Base-by-base conservation (phyloP, 75 land plant genomes). In the Larix kaempferi region DNA sequence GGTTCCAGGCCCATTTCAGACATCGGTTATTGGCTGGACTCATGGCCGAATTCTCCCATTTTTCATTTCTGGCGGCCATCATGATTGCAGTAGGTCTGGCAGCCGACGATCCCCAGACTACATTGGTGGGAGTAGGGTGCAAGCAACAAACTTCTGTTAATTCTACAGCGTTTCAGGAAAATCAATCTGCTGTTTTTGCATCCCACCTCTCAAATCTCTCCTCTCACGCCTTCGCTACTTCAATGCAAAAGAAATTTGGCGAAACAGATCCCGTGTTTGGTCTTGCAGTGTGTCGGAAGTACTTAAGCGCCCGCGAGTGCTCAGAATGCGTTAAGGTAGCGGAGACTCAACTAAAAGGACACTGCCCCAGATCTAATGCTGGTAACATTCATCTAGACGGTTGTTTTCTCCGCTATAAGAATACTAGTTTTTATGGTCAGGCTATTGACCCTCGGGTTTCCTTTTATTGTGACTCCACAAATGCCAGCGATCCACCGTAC, bases 381-480 rank as follows among this genome's bases (percentile, higher is more conserved):
- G 76, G 82, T 16, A 22, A 3, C 6, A 1, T 59, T 6, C 22
- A 72, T 84, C 8, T 84, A 27, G 79, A 74, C 63, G 82, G 86
- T 35, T 84, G 86, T 74, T 84, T 80, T 71, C 22, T 84, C n/a
- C 63, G 82, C 0, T 80, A 80, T 56, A 74, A 59, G 2, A 59
- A 64, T 21, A 15, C 57, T 76, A 6, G 10, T 25, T 49, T 74
- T 73, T 62, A 80, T 49, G 74, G 26, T 5, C 2, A 33, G 5
- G 76, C 17, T 49, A 10, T 29, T 2, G 60, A 59, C 22, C 1
- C 21, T 1, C 22, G 60, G 22, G 6, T 0, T 6, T 59, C 60
- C 22, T 0, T 0, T 41, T 41, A 5, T 5, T 41, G 49, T 5
- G 0, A 5, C 0, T 41, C 49, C 6, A 41, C 49, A 41, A 59